Evolutionary conservation across 202 grass and related monocot species (phyloP).

Genomic region (Carex sylvatica): DNA sequence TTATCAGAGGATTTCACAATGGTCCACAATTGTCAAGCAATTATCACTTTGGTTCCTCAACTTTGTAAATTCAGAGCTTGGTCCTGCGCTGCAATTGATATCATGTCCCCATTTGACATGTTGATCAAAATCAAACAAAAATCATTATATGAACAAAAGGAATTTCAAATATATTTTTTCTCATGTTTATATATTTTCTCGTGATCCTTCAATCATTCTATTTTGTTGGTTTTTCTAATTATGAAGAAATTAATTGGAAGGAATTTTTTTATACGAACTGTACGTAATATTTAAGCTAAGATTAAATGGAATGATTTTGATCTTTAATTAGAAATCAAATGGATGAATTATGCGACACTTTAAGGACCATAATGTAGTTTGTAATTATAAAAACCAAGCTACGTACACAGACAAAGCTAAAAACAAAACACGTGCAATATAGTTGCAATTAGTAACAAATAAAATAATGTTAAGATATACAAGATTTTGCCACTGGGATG

Average conservation of each 20-base stretch:
- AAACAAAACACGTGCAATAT: slow-evolving; percentile 17
- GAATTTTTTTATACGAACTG: not conserved
- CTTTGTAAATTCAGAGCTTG: not conserved
- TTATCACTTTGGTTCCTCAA: not conserved
- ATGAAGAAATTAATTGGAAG: not conserved
- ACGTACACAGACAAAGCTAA: not conserved
- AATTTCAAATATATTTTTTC: not conserved
- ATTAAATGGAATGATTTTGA: not conserved
- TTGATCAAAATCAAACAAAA: not conserved
- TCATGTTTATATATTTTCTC: not conserved
- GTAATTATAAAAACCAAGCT: not conserved
- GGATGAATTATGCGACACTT: not conserved
- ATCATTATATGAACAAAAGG: not conserved
- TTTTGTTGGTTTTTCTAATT: not conserved
- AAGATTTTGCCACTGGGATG: not conserved
- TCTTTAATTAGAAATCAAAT: not conserved
- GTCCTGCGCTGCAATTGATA: not conserved
- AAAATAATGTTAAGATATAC: not conserved
- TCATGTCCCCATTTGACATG: not conserved
- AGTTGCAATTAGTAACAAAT: not conserved
- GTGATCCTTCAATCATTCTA: not conserved
- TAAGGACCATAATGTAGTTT: not conserved
- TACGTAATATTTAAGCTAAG: not conserved
- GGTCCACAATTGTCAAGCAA: not conserved
- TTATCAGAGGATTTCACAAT: not conserved